Conservation (phyloP, 2,329 filamentous ascomycete genomes). For the Apiospora rasikravindrae region DNA sequence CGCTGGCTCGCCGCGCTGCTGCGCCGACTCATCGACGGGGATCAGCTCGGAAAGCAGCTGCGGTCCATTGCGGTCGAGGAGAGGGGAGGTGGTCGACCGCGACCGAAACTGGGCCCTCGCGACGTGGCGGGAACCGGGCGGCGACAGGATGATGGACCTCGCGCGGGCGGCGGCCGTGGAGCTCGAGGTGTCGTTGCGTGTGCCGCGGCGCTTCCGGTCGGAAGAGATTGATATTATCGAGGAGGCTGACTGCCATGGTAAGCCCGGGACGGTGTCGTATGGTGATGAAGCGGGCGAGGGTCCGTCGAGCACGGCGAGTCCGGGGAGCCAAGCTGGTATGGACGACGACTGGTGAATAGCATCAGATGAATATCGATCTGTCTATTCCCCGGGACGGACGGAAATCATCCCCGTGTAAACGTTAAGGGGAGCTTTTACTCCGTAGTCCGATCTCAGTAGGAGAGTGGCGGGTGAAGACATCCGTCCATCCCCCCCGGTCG, state of each 20-base stretch:
- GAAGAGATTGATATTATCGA: background rate
- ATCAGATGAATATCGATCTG: no score
- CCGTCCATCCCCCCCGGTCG: background rate
- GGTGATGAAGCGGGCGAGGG: background rate
- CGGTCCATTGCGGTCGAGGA: background rate
- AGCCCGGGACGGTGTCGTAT: background rate
- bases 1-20: background rate
- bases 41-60: background rate
- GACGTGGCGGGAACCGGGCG: background rate
- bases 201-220: background rate
- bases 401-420: background rate
- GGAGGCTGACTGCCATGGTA: background rate
- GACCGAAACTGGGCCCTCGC: background rate
- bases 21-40: background rate
- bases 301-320: background rate
- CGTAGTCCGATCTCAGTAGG: background rate
- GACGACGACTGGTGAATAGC: no score
- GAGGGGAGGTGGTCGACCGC: background rate
- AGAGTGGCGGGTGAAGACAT: background rate
- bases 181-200: background rate
- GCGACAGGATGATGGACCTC: background rate
- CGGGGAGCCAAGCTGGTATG: background rate
- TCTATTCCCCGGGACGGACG: no score
- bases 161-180: constrained; percentile 4
- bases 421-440: background rate